These are phyloP conservation scores for Capsicum chinense DNA, from an alignment of 257 asterid species.

Conservation along the genomic window DNA sequence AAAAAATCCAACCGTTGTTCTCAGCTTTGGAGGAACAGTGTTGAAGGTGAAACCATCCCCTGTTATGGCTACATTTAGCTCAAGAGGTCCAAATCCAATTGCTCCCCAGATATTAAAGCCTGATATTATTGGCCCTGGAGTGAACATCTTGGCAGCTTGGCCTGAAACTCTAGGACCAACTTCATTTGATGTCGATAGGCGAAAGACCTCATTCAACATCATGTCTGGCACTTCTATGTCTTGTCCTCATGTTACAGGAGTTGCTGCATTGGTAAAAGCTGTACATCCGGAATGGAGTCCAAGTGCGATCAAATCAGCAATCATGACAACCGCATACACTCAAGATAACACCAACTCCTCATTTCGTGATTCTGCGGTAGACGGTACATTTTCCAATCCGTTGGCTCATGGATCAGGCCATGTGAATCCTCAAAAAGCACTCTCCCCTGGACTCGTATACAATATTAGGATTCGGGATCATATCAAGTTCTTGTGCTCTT, in stretches of 20 bases:
- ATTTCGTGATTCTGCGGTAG: conserved; percentile 48
- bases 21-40: conserved; percentile 16
- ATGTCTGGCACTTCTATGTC: too few relatives aligned
- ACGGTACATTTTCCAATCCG: conserved; percentile 39
- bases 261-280: too few relatives aligned
- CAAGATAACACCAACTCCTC: conserved; percentile 46
- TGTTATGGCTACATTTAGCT: conserved; percentile 20
- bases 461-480: conserved; percentile 41
- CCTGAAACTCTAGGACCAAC: too few relatives aligned
- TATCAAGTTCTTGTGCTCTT: conserved; percentile 51
- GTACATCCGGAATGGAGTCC: too few relatives aligned
- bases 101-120: neutral
- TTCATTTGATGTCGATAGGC: too few relatives aligned
- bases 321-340: conserved; percentile 57
- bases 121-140: too few relatives aligned
- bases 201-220: too few relatives aligned
- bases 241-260: too few relatives aligned
- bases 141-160: too few relatives aligned
- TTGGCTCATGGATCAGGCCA: conserved; percentile 54
- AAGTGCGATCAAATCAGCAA: too few relatives aligned
- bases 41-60: conserved; percentile 27
- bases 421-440: conserved; percentile 53
- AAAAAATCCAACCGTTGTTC: neutral
- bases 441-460: conserved; percentile 51
- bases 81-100: conserved; percentile 27